phyloP scores from a whole-genome alignment of 345 rosid species.

The Camelina laxa region DNA sequence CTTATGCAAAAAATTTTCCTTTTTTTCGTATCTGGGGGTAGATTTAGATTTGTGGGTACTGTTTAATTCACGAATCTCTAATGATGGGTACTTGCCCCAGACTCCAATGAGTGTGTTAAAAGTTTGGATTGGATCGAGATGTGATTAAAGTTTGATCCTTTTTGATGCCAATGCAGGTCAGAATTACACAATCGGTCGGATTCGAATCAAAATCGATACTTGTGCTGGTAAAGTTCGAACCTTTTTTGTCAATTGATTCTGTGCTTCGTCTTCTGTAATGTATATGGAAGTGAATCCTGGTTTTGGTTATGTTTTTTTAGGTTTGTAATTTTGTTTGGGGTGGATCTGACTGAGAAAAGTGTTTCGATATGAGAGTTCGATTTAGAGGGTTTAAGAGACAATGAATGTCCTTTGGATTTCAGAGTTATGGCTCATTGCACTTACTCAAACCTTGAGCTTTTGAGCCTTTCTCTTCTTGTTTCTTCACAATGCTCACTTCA shows the following conservation, averaged over 20 bases:
- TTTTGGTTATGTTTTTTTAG: conserved; percentile 18
- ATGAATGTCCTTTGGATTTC: conserved; percentile 75
- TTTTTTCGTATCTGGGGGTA: conserved; percentile 12
- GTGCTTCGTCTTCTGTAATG: conserved; percentile 16
- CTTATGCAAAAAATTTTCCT: neutral
- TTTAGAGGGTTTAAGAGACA: conserved; percentile 57
- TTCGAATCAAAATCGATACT: conserved; percentile 30
- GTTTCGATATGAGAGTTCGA: conserved; percentile 47
- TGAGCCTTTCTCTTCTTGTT: conserved; percentile 38
- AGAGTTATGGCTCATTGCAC: conserved; percentile 68
- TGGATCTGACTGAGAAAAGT: conserved; percentile 35
- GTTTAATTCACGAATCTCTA: conserved; percentile 25
- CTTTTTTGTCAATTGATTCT: conserved; percentile 1
- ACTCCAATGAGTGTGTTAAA: neutral
- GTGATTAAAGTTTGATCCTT: conserved; percentile 30
- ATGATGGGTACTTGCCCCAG: conserved; percentile 7
- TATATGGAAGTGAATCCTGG: conserved; percentile 14
- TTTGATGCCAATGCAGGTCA: conserved; percentile 31
- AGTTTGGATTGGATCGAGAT: conserved; percentile 32
- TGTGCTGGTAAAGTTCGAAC: conserved; percentile 25
- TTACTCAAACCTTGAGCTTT: conserved; percentile 38
- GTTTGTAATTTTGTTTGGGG: conserved; percentile 35
- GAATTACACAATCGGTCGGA: neutral
- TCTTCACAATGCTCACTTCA: conserved; percentile 51
- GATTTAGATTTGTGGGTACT: conserved; percentile 31